Conservation (phyloP, 164 flowering plant genomes). For the Vitis rotundifolia region DNA sequence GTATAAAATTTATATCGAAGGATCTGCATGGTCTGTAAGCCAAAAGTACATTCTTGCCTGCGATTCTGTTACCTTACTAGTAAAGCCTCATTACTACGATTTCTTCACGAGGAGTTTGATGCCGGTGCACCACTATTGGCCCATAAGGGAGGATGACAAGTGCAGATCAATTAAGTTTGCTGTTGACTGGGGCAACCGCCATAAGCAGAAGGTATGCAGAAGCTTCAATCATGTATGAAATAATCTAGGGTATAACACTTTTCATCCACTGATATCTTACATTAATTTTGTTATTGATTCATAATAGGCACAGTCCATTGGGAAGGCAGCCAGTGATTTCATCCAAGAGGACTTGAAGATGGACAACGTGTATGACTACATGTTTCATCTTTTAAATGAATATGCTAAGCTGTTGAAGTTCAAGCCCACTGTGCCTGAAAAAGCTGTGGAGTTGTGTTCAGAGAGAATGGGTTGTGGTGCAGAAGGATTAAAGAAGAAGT, state of each 20-base stretch:
- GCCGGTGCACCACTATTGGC: conserved; percentile 72
- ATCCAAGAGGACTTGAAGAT: conserved; percentile 55
- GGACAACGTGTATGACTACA: conserved; percentile 72
- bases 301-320: conserved; percentile 59
- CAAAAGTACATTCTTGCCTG: conserved; percentile 75
- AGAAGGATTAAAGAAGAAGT: conserved; percentile 38
- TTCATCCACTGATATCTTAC: neutral
- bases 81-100: conserved; percentile 59
- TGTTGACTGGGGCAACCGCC: conserved; percentile 68
- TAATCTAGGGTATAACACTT: no score
- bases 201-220: conserved; percentile 42
- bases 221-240: no score
- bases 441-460: conserved; percentile 47
- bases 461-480: conserved; percentile 56
- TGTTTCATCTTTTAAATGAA: conserved; percentile 64
- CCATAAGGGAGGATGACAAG: conserved; percentile 49
- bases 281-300: neutral
- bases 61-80: conserved; percentile 53
- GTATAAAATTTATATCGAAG: conserved; percentile 71
- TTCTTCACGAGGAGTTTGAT: conserved; percentile 62
- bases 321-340: conserved; percentile 55
- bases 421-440: conserved; percentile 43
- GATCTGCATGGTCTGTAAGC: conserved; percentile 80
- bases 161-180: conserved; percentile 69
- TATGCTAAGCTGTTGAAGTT: conserved; percentile 59